Evolutionary conservation across 2,329 filamentous ascomycete species (phyloP), one percentile per base, ranked within the genome.

Genomic region (Hypoxylon sp.): DNA sequence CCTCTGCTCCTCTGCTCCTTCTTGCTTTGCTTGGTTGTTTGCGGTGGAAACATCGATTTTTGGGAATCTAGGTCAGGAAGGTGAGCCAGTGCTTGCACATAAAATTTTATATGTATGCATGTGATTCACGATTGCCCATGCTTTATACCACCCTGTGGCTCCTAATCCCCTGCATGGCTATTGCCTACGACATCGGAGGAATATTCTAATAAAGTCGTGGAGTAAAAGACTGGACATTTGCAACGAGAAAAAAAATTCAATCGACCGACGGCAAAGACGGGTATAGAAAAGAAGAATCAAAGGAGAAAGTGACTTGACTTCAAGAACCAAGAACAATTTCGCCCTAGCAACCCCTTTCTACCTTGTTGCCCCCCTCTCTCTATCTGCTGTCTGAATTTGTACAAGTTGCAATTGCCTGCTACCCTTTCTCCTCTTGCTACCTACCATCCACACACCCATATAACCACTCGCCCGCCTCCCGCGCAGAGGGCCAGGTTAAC

Each of bases 401-500:
- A 43, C 39, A 20, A 19, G 17, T 19, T 13, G 20, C 41, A 34
- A 32, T 30, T 30, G 4, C 44, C 55, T 20, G 54, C 48, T 39
- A 48, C 44, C 30, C 44, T 30, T 56, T 58, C 48, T 51, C 8
- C 6, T 6, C n/a, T 55, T 39, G 56, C 52, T 34, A 50, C 43
- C 41, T 20, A 26, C 43, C 56, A 59, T 44, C 55, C 53, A 49
- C 37, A 10, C 32, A 34, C 10, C 32, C 32, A n/a, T 39, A 4
- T 41, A 34, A 4, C 55, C 58, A 61, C 69, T 64, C 64, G 69
- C 62, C 67, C 62, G 67, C 67, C 64, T 46, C 65, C 65, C 69
- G 70, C 70, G 65, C 67, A 71, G 68, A 70, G 74, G 73, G 73
- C 71, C 66, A 70, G 72, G 79, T 87, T 87, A 85, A 88, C 85